phyloP scores from a whole-genome alignment of 208 protist genomes.

The Leishmania braziliensis region DNA sequence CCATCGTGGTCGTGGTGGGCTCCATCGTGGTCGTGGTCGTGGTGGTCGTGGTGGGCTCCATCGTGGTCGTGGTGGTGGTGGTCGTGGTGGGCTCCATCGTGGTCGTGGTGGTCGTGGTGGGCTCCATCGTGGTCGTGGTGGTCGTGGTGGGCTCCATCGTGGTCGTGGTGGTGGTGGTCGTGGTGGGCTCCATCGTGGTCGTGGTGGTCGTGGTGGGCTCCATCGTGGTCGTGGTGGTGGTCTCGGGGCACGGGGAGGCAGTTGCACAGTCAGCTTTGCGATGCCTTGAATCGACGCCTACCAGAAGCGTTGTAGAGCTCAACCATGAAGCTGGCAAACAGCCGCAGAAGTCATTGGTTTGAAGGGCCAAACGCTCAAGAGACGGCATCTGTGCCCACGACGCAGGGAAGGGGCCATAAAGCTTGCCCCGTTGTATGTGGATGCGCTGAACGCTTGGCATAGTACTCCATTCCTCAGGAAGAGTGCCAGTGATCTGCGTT shows the following conservation, averaged over 20 bases:
- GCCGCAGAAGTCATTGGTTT: neutral
- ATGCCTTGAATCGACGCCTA: neutral
- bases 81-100: no score
- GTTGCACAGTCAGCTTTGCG: neutral
- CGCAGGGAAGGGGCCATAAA: neutral
- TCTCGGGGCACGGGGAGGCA: neutral
- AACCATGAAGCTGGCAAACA: neutral
- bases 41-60: no score
- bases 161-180: no score
- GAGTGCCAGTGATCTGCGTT: neutral
- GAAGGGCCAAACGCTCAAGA: neutral
- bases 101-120: no score
- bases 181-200: neutral
- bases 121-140: no score
- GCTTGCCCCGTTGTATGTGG: neutral
- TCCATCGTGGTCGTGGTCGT: no score
- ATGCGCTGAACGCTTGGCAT: neutral
- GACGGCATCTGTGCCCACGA: neutral
- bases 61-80: no score
- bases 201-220: neutral
- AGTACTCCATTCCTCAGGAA: constrained; percentile 4
- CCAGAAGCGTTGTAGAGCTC: no score
- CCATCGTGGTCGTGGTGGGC: no score
- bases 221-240: neutral
- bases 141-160: no score